Base-by-base conservation (phyloP, 2,329 filamentous ascomycete genomes). In the Cladosporium velox region DNA sequence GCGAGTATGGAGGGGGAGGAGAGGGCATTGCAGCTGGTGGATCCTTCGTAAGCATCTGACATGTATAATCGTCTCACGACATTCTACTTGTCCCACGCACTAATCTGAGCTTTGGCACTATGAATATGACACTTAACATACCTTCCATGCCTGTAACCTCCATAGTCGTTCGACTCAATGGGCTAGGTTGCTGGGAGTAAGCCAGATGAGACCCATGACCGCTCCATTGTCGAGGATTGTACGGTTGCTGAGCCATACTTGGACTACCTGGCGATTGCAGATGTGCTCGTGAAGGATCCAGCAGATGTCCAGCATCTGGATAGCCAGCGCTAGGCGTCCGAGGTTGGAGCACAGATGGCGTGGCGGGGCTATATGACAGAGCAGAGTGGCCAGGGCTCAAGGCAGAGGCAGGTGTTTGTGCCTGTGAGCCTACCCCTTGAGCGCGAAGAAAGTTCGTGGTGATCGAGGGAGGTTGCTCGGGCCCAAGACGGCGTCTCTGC, bases 151-250 rank as follows among this genome's bases (percentile, higher is more conserved):
- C 82, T 21, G 80, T 81, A 10, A 79, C 68, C 35, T 82, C 79
- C 65, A 75, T 70, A 21, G 77, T 75, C 47, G 76, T 75, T 61
- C 68, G 47, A 72, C 72, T 59, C 71, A 74, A 59, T 63, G 71
- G 35, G 68, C 71, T 68, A 69, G 75, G 65, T 66, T 72, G 66
- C 69, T 73, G 67, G 8, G 59, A 62, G 67, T 74, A 77, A 7
- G 75, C 70, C 72, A 75, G 78, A 62, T 77, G 73, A 47, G 73
- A 73, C 28, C 79, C 80, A 66, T 77, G 75, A 18, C 74, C 77
- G 64, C 75, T 77, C 82, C 82, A 84, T 78, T 83, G 81, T 71
- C 80, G 79, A 41, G 82, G 82, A 71, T 83, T 83, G 75, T 84
- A 84, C 1, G 81, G 78, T 59, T 64, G 61, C 28, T 75, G 61